Base-by-base conservation (phyloP, 768 basidiomycete species). In the Serendipita vermifera region DNA sequence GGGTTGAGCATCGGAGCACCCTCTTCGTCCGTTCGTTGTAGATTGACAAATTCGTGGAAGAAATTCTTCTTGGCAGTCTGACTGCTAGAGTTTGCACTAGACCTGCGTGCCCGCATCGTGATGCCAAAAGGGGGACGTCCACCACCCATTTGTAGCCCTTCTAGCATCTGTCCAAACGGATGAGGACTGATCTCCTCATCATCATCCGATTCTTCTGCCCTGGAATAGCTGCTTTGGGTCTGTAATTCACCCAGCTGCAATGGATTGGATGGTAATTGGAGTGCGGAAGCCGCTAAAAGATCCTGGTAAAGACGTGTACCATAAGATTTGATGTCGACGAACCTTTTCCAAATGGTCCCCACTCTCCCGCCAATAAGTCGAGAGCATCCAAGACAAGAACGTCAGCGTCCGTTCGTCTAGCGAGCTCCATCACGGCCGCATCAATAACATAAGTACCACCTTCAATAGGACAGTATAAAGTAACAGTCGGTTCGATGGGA, bases 311-410 rank as follows among this genome's bases (percentile, higher is more conserved):
- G 20, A 60, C 57, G 62, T 62, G 51, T 54, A 83, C 86, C 85
- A 75, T 82, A 77, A 31, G n/a, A 13, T 6, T 15, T 22, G 22
- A 31, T n/a, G 24, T 5, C 22, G 2, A 58, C 57, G 39, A 48
- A 62, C 69, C 62, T 57, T 63, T 61, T 26, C 91, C 90, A 66
- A 89, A 89, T 17, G 76, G 73, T 2, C 91, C 91, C 74, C 82
- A 85, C 67, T 88, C 83, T n/a, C 90, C 88, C 3, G 89, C 83
- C 32, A 86, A 89, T 17, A 94, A 72, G 58, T 92, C 86, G 6
- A 83, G 80, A 2, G 84, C 73, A 70, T 97, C 92, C 51, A 97
- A 65, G 13, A 91, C 78, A 6, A 93, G 74, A 9, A 96, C 82
- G 60, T 96, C 93, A 17, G 89, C 78, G 26, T 77, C 79, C 2